Evolutionary conservation across 768 basidiomycete species (phyloP).

Genomic region (Candolleomyces eurysporus): DNA sequence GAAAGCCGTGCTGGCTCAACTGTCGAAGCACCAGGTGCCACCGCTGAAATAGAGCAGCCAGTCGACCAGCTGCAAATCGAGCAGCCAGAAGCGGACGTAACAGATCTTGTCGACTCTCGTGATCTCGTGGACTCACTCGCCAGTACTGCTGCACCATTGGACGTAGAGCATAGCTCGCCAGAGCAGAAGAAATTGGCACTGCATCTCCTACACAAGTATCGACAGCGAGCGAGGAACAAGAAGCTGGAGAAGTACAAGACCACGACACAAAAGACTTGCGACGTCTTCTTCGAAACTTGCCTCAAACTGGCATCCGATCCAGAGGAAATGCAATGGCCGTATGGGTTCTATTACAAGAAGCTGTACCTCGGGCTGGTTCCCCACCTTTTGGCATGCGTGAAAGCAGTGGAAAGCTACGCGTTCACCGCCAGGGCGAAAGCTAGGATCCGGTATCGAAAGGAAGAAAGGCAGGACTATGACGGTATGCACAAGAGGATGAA

Average conservation of each 20-base stretch:
- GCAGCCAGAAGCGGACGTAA: no score
- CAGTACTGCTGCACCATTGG: no score
- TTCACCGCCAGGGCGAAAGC: conserved; percentile 9
- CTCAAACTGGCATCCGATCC: conserved; percentile 8
- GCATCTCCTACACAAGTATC: conserved; percentile 12
- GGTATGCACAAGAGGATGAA: conserved; percentile 18
- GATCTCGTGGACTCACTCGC: not conserved
- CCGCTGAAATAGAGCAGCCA: conserved; percentile 15
- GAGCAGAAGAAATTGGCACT: conserved; percentile 12
- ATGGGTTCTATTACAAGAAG: conserved; percentile 15
- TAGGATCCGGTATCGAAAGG: conserved; percentile 17
- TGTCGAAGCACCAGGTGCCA: not conserved
- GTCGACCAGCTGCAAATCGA: no score
- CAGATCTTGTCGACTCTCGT: conserved; percentile 16
- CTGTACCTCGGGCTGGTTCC: conserved; percentile 22
- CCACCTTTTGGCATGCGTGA: conserved; percentile 19
- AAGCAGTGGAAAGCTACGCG: conserved; percentile 10
- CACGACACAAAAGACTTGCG: conserved; percentile 6
- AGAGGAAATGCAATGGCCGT: conserved; percentile 18
- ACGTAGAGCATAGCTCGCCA: conserved; percentile 12
- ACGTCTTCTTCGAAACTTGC: conserved; percentile 7
- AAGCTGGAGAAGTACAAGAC: conserved; percentile 10
- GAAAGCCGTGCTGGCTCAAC: no score
- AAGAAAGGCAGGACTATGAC: conserved; percentile 17
- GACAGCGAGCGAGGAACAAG: conserved; percentile 3